Percentiles rank a stretch among this genome's conserved stretches.
phyloP scores from a whole-genome alignment of 2,329 filamentous ascomycete genomes.

The Beauveria asiatica region DNA sequence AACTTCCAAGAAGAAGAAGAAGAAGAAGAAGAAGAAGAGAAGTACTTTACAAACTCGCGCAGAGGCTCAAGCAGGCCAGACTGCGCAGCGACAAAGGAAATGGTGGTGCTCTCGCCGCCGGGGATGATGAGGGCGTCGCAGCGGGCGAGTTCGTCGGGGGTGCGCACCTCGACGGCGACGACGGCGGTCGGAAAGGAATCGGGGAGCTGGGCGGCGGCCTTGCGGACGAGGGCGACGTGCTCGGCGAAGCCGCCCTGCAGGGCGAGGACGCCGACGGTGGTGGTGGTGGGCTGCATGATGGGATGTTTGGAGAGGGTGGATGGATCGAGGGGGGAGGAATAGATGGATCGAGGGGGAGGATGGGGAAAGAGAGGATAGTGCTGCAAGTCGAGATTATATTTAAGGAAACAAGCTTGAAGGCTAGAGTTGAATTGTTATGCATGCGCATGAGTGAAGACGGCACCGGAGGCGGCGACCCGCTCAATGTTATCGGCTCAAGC shows the following conservation, averaged over 20 bases:
- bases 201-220: constrained; percentile 50
- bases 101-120: constrained; percentile 90
- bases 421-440: background rate
- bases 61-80: constrained; percentile 77
- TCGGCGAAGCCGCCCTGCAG: constrained; percentile 92
- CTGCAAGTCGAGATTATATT: too few species aligned
- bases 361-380: too few species aligned
- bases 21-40: constrained; percentile 11
- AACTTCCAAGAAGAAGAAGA: too few species aligned
- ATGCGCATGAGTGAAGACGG: too few species aligned
- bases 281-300: constrained; percentile 15
- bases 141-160: constrained; percentile 54
- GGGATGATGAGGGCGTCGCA: constrained; percentile 86
- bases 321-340: background rate
- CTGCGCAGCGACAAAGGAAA: constrained; percentile 77
- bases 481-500: constrained; percentile 1
- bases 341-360: background rate
- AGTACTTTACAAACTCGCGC: constrained; percentile 82
- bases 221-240: constrained; percentile 67
- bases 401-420: background rate
- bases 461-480: background rate
- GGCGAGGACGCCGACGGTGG: constrained; percentile 56
- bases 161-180: constrained; percentile 72
- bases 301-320: background rate
- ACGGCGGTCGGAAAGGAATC: constrained; percentile 32